Base-by-base conservation (phyloP, 441 rosid species). In the Melianthus villosus region DNA sequence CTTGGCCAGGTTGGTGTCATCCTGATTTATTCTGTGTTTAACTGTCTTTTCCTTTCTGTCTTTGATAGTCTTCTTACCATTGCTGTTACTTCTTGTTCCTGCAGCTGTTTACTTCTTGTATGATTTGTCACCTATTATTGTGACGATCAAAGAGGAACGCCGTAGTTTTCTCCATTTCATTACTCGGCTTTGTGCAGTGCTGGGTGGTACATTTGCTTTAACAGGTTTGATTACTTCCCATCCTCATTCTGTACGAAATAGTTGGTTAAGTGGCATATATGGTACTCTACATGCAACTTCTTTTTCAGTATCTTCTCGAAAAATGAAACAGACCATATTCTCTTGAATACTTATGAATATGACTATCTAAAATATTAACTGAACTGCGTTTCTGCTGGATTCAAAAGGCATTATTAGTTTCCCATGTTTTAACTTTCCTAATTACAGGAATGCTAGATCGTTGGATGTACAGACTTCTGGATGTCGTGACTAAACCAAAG, bases 181-280 rank as follows among this genome's bases (percentile, higher is more conserved):
- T 60, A 89, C 97, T 33, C 65, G 98, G 42, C 98, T 89, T 43
- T 84, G 94, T 64, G 98, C 96, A 9, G 89, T 89, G 33, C 64
- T 89, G 48, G 98, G 98, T 1, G 94, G 98, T 32, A 89, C 98
- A 39, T 89, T 84, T 72, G 98, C 96, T 19, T 48, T 89, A 35
- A 77, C 98, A 73, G 96, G 98, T 89, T 40, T 8, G 60, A 50
- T 17, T 29, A 40, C 9, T 30, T 32, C 18, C 10, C n/a, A 3
- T 17, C 12, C 10, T 34, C 19, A 31, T 31, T 9, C 34, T 31
- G 7, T n/a, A 31, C 15, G 14, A 16, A 6, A 9, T 7, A 31
- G 34, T 31, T n/a, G 34, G 34, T 31, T 2, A 31, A 10, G 7
- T 16, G 14, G 34, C 14, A 31, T 31, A 31, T 10, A 10, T 31